Conservation (phyloP, 1,284 basidiomycete species). For the Rhodotorula mucilaginosa region DNA sequence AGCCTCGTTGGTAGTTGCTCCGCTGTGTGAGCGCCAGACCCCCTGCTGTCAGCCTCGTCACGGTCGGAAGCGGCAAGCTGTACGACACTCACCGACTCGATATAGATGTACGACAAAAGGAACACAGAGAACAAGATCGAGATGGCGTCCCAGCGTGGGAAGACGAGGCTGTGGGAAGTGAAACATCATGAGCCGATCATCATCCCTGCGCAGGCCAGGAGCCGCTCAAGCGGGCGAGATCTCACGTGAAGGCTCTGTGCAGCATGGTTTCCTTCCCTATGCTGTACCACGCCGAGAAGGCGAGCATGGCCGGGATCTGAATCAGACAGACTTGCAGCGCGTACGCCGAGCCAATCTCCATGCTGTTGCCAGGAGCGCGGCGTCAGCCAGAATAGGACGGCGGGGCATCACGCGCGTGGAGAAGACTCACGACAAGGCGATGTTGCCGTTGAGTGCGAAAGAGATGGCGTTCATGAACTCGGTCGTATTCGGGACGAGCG, state of each 20-base stretch:
- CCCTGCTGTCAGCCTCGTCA: neutral
- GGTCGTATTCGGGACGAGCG: constrained; percentile 96
- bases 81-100: constrained; percentile 70
- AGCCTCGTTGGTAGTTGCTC: constrained; percentile 66
- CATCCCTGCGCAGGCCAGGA: neutral
- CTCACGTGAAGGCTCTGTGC: constrained; percentile 75
- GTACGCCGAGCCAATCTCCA: constrained; percentile 99
- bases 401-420: neutral
- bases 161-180: constrained; percentile 68
- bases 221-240: constrained; percentile 11
- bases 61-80: neutral
- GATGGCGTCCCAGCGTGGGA: constrained; percentile 98
- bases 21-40: neutral
- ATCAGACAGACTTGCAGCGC: constrained; percentile 96
- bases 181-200: neutral
- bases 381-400: neutral
- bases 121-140: constrained; percentile 77
- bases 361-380: constrained; percentile 56
- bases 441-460: constrained; percentile 97
- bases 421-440: constrained; percentile 69
- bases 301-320: constrained; percentile 98
- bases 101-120: constrained; percentile 97
- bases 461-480: constrained; percentile 99
- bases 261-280: constrained; percentile 67
- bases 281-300: constrained; percentile 89